A percentile compares a stretch with the other conserved stretches of the same genome.
Evolutionary conservation across 352 stramenopile species (phyloP).

Genomic region (Pythium insidiosum): DNA sequence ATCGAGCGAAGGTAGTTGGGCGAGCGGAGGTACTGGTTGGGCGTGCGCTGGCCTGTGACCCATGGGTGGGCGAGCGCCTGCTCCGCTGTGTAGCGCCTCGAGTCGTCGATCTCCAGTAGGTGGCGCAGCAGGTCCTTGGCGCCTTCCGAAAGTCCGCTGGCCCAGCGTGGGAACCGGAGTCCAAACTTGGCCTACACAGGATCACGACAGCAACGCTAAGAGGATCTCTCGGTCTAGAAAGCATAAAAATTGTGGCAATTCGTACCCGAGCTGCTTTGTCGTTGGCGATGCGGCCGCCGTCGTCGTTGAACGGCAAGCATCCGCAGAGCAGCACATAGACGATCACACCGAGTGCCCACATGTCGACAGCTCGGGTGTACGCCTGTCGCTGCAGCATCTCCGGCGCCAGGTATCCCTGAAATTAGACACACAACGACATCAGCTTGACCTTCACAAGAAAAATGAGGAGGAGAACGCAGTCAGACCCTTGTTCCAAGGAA

Average conservation of each 20-base stretch:
- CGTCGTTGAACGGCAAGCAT: slow-evolving; percentile 98
- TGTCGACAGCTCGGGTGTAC: slow-evolving; percentile 96
- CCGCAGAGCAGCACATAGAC: slow-evolving; percentile 97
- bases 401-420: slow-evolving; percentile 93
- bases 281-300: slow-evolving; percentile 82
- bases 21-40: slow-evolving; percentile 84
- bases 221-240: not conserved
- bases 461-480: not conserved
- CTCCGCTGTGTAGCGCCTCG: slow-evolving; percentile 74
- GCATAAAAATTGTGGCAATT: not conserved
- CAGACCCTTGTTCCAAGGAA: slow-evolving; percentile 71
- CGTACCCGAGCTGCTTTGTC: slow-evolving; percentile 62
- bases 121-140: slow-evolving; percentile 82
- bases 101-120: slow-evolving; percentile 73
- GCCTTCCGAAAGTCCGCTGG: slow-evolving; percentile 74
- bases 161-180: slow-evolving; percentile 92
- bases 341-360: slow-evolving; percentile 98
- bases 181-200: slow-evolving; percentile 86
- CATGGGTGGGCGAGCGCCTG: slow-evolving; percentile 78
- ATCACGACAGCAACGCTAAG: slow-evolving; percentile 3
- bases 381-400: slow-evolving; percentile 97
- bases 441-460: not conserved
- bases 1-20: slow-evolving; percentile 82
- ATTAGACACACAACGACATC: not conserved
- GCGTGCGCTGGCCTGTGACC: slow-evolving; percentile 78